These are phyloP conservation scores for Melampsora americana DNA, from an alignment of 1,284 basidiomycete genomes.

Conservation along the genomic window DNA sequence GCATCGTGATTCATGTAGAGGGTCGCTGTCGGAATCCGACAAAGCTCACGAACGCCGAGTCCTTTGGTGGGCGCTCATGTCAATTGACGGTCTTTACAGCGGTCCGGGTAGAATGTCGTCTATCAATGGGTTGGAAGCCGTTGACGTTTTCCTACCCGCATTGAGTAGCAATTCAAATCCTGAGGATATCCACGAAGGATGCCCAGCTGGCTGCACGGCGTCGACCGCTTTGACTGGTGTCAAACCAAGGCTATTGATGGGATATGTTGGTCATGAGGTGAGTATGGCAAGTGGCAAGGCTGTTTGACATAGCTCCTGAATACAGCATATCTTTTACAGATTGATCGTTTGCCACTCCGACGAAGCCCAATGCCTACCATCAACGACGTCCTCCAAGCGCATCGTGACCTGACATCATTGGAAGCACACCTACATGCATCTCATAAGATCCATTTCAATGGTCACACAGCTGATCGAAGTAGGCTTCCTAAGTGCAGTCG, in stretches of 20 bases:
- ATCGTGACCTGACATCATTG: constrained; percentile 28
- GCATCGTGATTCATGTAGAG: constrained; percentile 26
- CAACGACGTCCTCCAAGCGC: constrained; percentile 41
- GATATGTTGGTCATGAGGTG: constrained; percentile 42
- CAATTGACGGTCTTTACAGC: constrained; percentile 40
- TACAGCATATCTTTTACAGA: neutral
- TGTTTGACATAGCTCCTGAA: neutral
- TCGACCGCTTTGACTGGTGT: constrained; percentile 23
- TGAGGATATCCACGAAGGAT: constrained; percentile 33
- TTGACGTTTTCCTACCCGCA: constrained; percentile 41
- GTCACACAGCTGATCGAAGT: constrained; percentile 20
- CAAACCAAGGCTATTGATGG: constrained; percentile 30
- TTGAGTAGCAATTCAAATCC: constrained; percentile 21
- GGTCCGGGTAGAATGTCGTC: constrained; percentile 33
- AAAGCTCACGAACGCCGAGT: constrained; percentile 28
- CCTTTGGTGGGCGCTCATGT: constrained; percentile 43
- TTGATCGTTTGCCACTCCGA: constrained; percentile 35
- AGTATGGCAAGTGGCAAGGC: neutral
- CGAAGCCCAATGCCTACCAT: constrained; percentile 40
- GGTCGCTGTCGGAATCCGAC: constrained; percentile 10
- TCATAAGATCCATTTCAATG: constrained; percentile 16
- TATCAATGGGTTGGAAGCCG: constrained; percentile 23
- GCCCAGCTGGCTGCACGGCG: constrained; percentile 29
- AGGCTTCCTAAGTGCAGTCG: constrained; percentile 25
- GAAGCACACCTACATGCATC: constrained; percentile 30